phyloP scores from a whole-genome alignment of 306 rosid genomes.

The Prunus mira region DNA sequence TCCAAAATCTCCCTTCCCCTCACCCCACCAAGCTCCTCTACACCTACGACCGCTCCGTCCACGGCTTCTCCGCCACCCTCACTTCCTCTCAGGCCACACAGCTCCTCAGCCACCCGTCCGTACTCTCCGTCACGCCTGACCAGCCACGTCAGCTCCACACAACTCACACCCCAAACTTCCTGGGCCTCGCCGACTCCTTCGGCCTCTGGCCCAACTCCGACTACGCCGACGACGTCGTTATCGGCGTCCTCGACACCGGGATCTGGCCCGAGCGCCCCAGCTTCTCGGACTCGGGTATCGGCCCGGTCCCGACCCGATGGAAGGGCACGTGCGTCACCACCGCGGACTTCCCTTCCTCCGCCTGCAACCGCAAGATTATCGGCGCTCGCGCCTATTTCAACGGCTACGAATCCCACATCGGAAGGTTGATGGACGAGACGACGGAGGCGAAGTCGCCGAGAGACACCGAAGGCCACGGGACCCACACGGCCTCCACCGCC shows the following conservation, averaged over 20 bases:
- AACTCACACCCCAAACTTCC: slow-evolving; percentile 61
- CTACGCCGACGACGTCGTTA: slow-evolving; percentile 58
- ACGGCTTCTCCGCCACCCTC: slow-evolving; percentile 73
- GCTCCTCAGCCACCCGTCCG: slow-evolving; percentile 32
- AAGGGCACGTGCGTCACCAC: slow-evolving; percentile 50
- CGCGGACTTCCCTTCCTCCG: slow-evolving; percentile 43
- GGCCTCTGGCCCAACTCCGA: slow-evolving; percentile 63
- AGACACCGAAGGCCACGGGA: slow-evolving; percentile 80
- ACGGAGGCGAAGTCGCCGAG: slow-evolving; percentile 60
- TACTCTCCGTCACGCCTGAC: slow-evolving; percentile 67
- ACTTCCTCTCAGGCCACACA: slow-evolving; percentile 41
- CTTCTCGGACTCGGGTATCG: slow-evolving; percentile 48
- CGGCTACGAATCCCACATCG: slow-evolving; percentile 54
- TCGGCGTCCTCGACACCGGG: slow-evolving; percentile 78
- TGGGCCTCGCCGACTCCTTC: slow-evolving; percentile 51
- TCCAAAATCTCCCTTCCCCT: slow-evolving; percentile 64
- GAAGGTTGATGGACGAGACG: slow-evolving; percentile 45
- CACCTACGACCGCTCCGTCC: slow-evolving; percentile 48
- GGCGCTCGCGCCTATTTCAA: slow-evolving; percentile 60
- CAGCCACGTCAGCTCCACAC: slow-evolving; percentile 72
- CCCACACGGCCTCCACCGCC: slow-evolving; percentile 84
- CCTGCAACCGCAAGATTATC: slow-evolving; percentile 67
- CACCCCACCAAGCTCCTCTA: slow-evolving; percentile 57
- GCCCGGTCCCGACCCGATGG: slow-evolving; percentile 50
- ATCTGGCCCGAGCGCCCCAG: slow-evolving; percentile 78